Conservation (phyloP, 2,329 filamentous ascomycete species). For the Microcyclospora tardicrescens region DNA sequence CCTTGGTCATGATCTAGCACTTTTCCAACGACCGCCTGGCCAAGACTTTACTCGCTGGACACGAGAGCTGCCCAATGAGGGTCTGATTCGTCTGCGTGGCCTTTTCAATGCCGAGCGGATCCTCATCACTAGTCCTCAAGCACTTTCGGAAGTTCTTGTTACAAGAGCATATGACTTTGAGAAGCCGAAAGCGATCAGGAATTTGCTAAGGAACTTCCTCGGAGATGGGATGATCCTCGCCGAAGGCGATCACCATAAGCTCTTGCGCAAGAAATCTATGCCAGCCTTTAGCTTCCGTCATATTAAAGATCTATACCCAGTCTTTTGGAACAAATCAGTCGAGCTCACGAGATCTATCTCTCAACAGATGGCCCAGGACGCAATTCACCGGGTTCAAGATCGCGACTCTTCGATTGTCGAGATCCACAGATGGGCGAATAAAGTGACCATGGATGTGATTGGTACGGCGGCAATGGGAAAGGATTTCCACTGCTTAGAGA, state of each 20-base stretch:
- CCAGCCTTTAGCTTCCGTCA: slow-evolving; percentile 39
- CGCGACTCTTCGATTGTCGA: slow-evolving; percentile 16
- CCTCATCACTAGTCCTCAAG: slow-evolving; percentile 33
- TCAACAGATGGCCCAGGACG: no score
- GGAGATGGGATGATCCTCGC: slow-evolving; percentile 64
- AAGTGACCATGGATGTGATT: slow-evolving; percentile 44
- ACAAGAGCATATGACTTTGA: slow-evolving; percentile 39
- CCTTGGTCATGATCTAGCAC: slow-evolving; percentile 25
- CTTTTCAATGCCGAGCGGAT: slow-evolving; percentile 34
- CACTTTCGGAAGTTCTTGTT: slow-evolving; percentile 37
- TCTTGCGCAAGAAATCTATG: slow-evolving; percentile 37
- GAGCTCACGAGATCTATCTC: slow-evolving; percentile 26
- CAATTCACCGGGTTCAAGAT: no score
- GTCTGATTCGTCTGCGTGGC: slow-evolving; percentile 39
- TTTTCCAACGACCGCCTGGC: slow-evolving; percentile 24
- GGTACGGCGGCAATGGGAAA: slow-evolving; percentile 44
- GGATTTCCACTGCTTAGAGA: slow-evolving; percentile 37
- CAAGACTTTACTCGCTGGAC: slow-evolving; percentile 22
- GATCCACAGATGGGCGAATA: slow-evolving; percentile 31
- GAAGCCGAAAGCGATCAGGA: slow-evolving; percentile 33
- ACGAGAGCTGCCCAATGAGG: slow-evolving; percentile 39
- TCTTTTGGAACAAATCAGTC: slow-evolving; percentile 36
- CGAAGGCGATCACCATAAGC: slow-evolving; percentile 83
- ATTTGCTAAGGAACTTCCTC: slow-evolving; percentile 48
- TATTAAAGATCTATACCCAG: slow-evolving; percentile 35